Percentiles rank a stretch among this genome's conserved stretches.
phyloP scores from a whole-genome alignment of 2,329 filamentous ascomycete species.

The Didymella pomorum region DNA sequence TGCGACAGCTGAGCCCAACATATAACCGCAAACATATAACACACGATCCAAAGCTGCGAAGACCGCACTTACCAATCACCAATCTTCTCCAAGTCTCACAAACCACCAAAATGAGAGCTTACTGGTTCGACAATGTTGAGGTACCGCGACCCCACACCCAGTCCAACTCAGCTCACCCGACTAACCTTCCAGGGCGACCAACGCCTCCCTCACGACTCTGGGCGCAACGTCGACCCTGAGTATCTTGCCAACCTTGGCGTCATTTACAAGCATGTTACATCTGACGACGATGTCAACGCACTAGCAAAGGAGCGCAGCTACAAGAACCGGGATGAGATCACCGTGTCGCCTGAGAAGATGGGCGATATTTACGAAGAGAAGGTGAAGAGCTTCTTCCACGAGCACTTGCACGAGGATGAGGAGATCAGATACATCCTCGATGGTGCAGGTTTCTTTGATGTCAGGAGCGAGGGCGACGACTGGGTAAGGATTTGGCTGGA shows the following conservation, averaged over 20 bases:
- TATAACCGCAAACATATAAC: conserved; percentile 10
- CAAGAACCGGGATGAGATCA: conserved; percentile 94
- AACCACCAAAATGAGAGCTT: conserved; percentile 69
- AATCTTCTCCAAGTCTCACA: neutral
- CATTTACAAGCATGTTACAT: conserved; percentile 75
- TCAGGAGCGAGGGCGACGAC: conserved; percentile 79
- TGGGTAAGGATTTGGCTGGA: conserved; percentile 89
- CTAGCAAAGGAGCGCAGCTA: conserved; percentile 81
- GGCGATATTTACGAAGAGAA: conserved; percentile 90
- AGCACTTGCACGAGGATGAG: conserved; percentile 98
- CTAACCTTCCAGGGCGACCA: conserved; percentile 78
- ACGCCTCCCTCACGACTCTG: conserved; percentile 87
- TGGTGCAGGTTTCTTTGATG: conserved; percentile 92
- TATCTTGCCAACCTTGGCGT: conserved; percentile 81
- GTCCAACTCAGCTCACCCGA: conserved; percentile 20
- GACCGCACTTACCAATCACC: neutral
- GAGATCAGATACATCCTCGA: conserved; percentile 95
- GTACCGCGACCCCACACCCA: conserved; percentile 50
- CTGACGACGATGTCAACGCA: conserved; percentile 68
- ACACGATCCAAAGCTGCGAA: neutral
- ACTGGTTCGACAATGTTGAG: conserved; percentile 73
- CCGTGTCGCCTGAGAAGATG: conserved; percentile 85
- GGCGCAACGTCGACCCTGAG: conserved; percentile 68
- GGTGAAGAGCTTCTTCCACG: conserved; percentile 90
- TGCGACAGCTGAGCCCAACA: conserved; percentile 15